These are phyloP conservation scores for Phyllostachys edulis DNA, from an alignment of 176 grass and related monocot genomes.

Conservation along the genomic window DNA sequence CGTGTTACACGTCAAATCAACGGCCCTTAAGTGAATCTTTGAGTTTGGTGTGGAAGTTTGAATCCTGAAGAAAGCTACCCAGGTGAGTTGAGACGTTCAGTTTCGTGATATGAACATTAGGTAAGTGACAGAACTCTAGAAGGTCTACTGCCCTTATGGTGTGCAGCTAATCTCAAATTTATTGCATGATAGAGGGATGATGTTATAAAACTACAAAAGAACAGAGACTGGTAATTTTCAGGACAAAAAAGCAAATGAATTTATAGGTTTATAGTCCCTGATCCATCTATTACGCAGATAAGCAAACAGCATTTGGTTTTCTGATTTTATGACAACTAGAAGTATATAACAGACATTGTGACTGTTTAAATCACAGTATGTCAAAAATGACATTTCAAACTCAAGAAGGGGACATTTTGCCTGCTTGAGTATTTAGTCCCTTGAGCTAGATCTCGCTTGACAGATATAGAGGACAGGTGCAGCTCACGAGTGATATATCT, in stretches of 20 bases:
- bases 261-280: background rate
- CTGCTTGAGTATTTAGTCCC: conserved; percentile 10
- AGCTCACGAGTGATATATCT: background rate
- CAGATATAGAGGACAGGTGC: background rate
- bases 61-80: background rate
- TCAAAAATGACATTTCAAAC: background rate
- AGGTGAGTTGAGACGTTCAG: background rate
- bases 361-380: background rate
- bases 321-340: background rate
- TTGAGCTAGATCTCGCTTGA: background rate
- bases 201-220: conserved; percentile 3
- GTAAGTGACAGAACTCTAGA: background rate
- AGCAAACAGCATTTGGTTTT: background rate
- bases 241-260: conserved; percentile 1
- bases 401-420: conserved; percentile 2
- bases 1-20: conserved; percentile 17
- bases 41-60: background rate
- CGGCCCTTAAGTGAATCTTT: conserved; percentile 15
- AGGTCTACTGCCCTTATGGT: background rate
- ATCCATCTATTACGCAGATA: conserved; percentile 13
- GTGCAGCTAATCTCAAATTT: background rate
- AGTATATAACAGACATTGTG: background rate
- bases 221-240: background rate
- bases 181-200: background rate
- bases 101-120: background rate